phyloP scores from a whole-genome alignment of 129 eudicot genomes.

The Kitagawia praeruptora region DNA sequence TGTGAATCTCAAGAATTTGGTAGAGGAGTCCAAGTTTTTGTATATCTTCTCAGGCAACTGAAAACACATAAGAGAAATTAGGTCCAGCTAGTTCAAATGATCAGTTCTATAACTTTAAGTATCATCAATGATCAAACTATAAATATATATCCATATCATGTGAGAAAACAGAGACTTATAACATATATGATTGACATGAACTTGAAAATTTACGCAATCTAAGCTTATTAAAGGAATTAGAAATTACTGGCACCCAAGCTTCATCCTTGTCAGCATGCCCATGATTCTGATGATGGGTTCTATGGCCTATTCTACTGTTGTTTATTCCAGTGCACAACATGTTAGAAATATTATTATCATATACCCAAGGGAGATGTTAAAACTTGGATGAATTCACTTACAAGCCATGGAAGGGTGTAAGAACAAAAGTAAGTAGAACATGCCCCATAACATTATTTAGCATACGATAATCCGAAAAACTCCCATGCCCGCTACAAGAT shows the following conservation, averaged over 20 bases:
- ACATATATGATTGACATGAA: background rate
- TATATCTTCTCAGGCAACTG: slow-evolving; percentile 8
- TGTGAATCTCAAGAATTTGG: slow-evolving; percentile 10
- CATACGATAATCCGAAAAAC: slow-evolving; percentile 3
- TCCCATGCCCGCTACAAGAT: slow-evolving; percentile 5
- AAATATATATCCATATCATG: background rate
- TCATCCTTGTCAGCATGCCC: slow-evolving; percentile 16
- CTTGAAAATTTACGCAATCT: too few species aligned
- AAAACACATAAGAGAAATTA: background rate
- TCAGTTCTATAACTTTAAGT: background rate
- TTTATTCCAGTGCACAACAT: background rate
- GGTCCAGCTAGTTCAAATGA: background rate
- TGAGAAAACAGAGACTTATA: background rate
- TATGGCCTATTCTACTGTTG: slow-evolving; percentile 12
- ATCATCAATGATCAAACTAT: background rate
- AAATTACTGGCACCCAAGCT: slow-evolving; percentile 12
- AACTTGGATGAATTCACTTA: background rate
- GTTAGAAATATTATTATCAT: background rate
- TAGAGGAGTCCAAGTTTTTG: slow-evolving; percentile 1
- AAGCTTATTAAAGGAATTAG: background rate
- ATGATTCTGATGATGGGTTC: slow-evolving; percentile 12
- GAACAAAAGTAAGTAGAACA: slow-evolving; percentile 11
- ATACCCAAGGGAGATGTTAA: background rate
- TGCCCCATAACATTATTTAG: slow-evolving; percentile 6
- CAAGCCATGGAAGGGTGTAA: slow-evolving; percentile 9